These are phyloP conservation scores for Pseudoneurospora amorphoporcata DNA, from an alignment of 495 filamentous ascomycete genomes.

Conservation along the genomic window DNA sequence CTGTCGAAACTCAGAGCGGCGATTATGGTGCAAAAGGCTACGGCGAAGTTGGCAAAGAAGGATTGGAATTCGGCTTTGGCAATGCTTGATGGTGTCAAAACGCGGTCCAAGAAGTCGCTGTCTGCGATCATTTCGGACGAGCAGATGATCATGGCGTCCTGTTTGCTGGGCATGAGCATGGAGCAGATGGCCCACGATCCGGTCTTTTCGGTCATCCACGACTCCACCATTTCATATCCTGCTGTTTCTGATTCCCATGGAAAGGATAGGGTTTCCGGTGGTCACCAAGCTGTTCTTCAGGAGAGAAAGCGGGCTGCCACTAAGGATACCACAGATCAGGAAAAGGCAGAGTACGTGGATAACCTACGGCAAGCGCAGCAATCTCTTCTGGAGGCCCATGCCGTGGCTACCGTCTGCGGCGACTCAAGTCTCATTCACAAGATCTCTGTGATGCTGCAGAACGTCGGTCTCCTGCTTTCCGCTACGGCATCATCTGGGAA, in stretches of 20 bases:
- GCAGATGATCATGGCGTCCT: conserved; percentile 47
- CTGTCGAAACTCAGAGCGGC: conserved; percentile 49
- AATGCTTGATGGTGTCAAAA: conserved; percentile 38
- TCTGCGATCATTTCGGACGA: conserved; percentile 32
- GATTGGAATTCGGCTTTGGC: conserved; percentile 43
- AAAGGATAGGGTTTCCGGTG: conserved; percentile 12
- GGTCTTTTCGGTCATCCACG: conserved; percentile 77
- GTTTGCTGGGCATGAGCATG: conserved; percentile 48
- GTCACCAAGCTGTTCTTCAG: neutral
- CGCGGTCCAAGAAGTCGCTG: conserved; percentile 23
- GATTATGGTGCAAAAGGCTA: conserved; percentile 56
- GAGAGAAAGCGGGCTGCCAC: neutral
- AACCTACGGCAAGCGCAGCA: conserved; percentile 53
- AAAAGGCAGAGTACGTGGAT: conserved; percentile 40
- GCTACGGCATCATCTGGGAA: conserved; percentile 36
- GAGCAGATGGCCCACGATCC: conserved; percentile 67
- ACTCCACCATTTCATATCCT: conserved; percentile 81
- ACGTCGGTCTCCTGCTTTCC: conserved; percentile 55
- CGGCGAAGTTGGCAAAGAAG: conserved; percentile 42
- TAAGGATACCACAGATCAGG: conserved; percentile 20
- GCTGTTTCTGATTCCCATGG: conserved; percentile 37
- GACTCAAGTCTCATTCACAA: conserved; percentile 40
- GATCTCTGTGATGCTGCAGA: conserved; percentile 49
- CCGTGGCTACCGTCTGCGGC: conserved; percentile 39
- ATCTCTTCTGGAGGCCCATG: conserved; percentile 44